A percentile compares a stretch with the other conserved stretches of the same genome.
phyloP scores from a whole-genome alignment of 163 green algal genomes.

The Dunaliella salina region DNA sequence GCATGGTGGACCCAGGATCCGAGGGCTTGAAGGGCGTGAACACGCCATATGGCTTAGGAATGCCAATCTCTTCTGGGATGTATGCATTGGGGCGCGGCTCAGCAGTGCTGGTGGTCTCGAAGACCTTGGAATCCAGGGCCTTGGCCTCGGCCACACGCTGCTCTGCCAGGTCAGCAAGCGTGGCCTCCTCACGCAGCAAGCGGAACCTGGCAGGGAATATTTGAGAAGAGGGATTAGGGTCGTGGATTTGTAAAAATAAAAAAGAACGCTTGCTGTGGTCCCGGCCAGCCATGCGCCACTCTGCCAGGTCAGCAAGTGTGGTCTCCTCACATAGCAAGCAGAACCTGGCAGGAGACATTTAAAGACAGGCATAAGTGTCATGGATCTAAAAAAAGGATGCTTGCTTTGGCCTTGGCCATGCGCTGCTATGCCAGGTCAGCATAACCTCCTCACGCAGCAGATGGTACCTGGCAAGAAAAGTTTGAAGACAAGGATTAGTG shows the following conservation, averaged over 20 bases:
- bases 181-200: constrained; percentile 40
- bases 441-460: constrained; percentile 39
- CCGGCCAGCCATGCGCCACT: constrained; percentile 22
- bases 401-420: constrained; percentile 9
- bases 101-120: constrained; percentile 20
- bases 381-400: no score
- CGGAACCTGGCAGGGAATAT: neutral
- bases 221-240: neutral
- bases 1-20: constrained; percentile 61
- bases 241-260: no score
- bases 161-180: constrained; percentile 27
- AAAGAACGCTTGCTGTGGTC: no score
- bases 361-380: no score
- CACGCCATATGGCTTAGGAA: constrained; percentile 72
- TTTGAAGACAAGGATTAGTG: neutral
- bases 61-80: constrained; percentile 74
- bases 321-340: constrained; percentile 34
- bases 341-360: neutral
- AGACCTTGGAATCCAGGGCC: constrained; percentile 15
- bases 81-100: constrained; percentile 78
- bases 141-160: constrained; percentile 21
- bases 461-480: neutral
- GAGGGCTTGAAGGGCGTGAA: constrained; percentile 69
- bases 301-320: constrained; percentile 31
- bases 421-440: constrained; percentile 27